Evolutionary conservation across 129 eudicot species (phyloP).

Genomic region (Flaveria sonorensis): DNA sequence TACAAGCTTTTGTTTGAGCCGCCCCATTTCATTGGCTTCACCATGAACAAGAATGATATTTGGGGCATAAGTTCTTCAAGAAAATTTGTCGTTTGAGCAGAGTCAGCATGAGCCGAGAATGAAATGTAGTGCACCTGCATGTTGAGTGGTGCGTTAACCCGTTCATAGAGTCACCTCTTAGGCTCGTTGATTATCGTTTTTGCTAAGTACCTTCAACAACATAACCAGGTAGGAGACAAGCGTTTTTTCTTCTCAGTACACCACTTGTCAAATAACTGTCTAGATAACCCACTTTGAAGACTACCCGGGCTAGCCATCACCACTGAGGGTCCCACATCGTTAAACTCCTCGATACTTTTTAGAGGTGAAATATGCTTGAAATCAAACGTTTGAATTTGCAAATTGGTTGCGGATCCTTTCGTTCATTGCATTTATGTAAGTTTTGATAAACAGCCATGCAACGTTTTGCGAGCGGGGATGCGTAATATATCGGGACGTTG

Average conservation of each 20-base stretch:
- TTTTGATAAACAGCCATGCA: constrained; percentile 97
- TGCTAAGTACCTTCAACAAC: constrained; percentile 86
- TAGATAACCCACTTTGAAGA: constrained; percentile 86
- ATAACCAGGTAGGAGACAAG: constrained; percentile 91
- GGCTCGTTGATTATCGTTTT: constrained; percentile 90
- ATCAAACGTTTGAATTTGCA: constrained; percentile 77
- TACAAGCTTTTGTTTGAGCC: constrained; percentile 83
- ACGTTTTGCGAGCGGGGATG: constrained; percentile 94
- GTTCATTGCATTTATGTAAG: constrained; percentile 92
- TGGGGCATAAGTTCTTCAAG: constrained; percentile 96
- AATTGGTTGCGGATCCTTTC: constrained; percentile 82
- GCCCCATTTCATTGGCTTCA: too few species aligned
- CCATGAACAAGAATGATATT: constrained; percentile 86
- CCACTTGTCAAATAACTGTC: constrained; percentile 95
- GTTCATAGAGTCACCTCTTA: constrained; percentile 88
- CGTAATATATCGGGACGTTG: constrained; percentile 85
- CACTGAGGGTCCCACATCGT: constrained; percentile 85
- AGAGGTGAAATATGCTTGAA: constrained; percentile 88
- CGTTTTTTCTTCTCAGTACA: constrained; percentile 85
- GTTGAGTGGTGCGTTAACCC: constrained; percentile 88
- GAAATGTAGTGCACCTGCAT: constrained; percentile 95
- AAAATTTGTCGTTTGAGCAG: constrained; percentile 86
- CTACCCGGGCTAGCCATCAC: constrained; percentile 98
- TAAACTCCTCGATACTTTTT: constrained; percentile 75
- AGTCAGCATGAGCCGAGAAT: constrained; percentile 96